A percentile compares a stretch with the other conserved stretches of the same genome.
Evolutionary conservation across 345 rosid species (phyloP).

Genomic region (Alliaria petiolata): DNA sequence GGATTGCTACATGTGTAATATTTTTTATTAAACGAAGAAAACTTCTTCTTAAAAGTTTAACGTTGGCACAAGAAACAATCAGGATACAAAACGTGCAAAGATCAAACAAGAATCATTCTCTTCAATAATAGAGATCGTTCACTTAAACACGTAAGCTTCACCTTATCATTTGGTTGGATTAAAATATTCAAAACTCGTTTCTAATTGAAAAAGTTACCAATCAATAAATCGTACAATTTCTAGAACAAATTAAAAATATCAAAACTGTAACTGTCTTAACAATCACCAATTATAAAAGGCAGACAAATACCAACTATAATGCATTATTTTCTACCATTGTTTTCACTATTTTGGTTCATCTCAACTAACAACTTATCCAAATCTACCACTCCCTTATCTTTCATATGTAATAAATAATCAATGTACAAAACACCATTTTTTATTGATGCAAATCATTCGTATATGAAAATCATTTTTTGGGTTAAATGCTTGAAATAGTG

Average conservation of each 20-base stretch:
- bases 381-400: conserved; percentile 1
- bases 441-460: no score
- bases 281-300: not conserved
- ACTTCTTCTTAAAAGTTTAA: not conserved
- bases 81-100: conserved; percentile 8
- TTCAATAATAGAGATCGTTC: conserved; percentile 2
- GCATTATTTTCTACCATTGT: not conserved
- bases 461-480: no score
- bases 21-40: not conserved
- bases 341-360: not conserved
- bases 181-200: no score
- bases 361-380: not conserved
- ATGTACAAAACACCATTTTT: not conserved
- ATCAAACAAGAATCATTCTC: conserved; percentile 4
- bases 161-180: conserved; percentile 9
- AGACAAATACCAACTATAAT: conserved; percentile 2
- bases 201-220: conserved; percentile 10
- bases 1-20: not conserved
- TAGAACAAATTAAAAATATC: not conserved
- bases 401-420: not conserved
- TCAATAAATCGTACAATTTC: not conserved
- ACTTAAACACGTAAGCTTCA: conserved; percentile 6
- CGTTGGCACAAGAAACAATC: conserved; percentile 3
- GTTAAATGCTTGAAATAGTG: not conserved
- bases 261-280: not conserved